These are phyloP conservation scores for Fraxinus quadrangulata DNA, from an alignment of 257 asterid species.

Conservation along the genomic window DNA sequence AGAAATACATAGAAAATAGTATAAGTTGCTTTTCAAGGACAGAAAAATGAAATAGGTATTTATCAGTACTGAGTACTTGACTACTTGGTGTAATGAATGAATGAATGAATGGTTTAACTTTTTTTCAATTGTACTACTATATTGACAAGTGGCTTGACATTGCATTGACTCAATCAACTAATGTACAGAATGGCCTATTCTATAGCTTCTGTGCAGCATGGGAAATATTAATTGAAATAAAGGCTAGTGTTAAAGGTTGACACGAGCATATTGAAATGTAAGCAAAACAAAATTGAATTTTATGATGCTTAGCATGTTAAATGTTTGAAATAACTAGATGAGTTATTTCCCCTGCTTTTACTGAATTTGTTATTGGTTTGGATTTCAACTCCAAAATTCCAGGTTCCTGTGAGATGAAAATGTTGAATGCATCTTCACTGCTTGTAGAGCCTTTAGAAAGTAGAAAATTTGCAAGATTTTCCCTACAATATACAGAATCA, in stretches of 20 bases:
- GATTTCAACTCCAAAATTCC: conserved; percentile 34
- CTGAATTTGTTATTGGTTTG: conserved; percentile 12
- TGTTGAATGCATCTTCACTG: conserved; percentile 58
- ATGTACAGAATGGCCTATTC: neutral
- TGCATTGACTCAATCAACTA: neutral
- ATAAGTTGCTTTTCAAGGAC: neutral
- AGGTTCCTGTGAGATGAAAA: conserved; percentile 88
- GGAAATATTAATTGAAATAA: neutral
- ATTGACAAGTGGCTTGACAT: neutral
- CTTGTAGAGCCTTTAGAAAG: conserved; percentile 87
- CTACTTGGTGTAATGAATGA: neutral
- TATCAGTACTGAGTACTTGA: neutral
- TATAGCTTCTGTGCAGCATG: neutral
- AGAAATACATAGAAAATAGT: neutral
- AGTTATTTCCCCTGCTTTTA: neutral
- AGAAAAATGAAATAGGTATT: neutral
- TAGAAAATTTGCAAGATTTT: conserved; percentile 79
- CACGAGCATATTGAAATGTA: conserved; percentile 2
- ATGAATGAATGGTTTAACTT: neutral
- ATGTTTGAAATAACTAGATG: conserved; percentile 1
- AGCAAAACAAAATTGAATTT: neutral
- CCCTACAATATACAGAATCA: conserved; percentile 69
- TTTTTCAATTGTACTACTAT: neutral
- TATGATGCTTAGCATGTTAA: conserved; percentile 13
- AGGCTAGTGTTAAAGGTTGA: neutral